Percentiles rank a stretch among this genome's conserved stretches.
phyloP scores from a whole-genome alignment of 139 green algal species.

The Tetradesmus lagerheimii region DNA sequence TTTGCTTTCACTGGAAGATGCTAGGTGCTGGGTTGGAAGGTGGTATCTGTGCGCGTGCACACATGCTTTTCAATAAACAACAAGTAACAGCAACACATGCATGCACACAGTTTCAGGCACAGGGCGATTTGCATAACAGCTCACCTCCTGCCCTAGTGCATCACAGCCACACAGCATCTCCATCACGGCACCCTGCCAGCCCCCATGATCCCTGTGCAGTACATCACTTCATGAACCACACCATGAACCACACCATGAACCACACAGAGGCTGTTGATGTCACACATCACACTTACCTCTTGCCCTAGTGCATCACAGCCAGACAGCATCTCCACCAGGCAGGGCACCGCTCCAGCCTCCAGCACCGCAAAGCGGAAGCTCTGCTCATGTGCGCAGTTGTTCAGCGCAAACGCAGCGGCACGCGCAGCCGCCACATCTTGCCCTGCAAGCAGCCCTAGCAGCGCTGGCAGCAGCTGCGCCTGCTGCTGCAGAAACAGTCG shows the following conservation, averaged over 20 bases:
- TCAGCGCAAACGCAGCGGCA: slow-evolving; percentile 39
- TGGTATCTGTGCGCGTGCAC: too few relatives aligned
- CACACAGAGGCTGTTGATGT: too few relatives aligned
- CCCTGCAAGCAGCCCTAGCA: slow-evolving; percentile 10
- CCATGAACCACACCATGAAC: too few relatives aligned
- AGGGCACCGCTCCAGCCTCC: slow-evolving; percentile 12
- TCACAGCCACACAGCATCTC: not conserved
- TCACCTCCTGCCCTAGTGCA: not conserved
- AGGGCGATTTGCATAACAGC: not conserved
- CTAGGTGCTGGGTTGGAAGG: too few relatives aligned
- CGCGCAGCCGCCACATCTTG: slow-evolving; percentile 16
- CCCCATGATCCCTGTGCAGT: too few relatives aligned
- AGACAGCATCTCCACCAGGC: slow-evolving; percentile 44
- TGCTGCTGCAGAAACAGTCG: not conserved
- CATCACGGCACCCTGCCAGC: too few relatives aligned
- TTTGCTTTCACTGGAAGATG: too few relatives aligned
- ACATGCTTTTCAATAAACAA: too few relatives aligned
- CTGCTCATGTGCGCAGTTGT: slow-evolving; percentile 28
- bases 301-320: slow-evolving; percentile 41
- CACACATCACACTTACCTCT: not conserved
- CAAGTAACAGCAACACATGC: too few relatives aligned
- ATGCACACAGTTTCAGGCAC: too few relatives aligned
- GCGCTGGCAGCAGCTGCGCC: slow-evolving; percentile 17
- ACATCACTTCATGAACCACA: too few relatives aligned
- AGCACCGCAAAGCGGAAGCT: not conserved